phyloP scores from a whole-genome alignment of 169 alveolate species.

The Plasmodium vivax region DNA sequence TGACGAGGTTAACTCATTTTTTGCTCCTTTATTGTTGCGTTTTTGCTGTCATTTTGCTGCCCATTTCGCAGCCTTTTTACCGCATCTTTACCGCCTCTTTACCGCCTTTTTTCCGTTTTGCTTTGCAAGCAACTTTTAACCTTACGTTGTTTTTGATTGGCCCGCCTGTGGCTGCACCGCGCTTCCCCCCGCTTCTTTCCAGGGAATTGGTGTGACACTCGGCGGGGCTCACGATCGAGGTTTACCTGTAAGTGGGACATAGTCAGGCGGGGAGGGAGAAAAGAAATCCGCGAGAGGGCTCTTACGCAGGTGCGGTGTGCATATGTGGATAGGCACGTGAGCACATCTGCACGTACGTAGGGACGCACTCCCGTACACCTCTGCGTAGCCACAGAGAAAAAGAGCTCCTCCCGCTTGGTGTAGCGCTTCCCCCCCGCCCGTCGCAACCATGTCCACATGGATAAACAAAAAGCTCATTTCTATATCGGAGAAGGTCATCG shows the following conservation, averaged over 20 bases:
- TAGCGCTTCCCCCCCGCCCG: neutral
- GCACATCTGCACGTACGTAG: no score
- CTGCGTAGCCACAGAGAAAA: neutral
- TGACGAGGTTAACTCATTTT: neutral
- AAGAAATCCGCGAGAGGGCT: neutral
- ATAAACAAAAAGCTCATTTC: slow-evolving; percentile 72
- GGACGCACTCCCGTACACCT: neutral
- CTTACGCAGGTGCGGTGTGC: neutral
- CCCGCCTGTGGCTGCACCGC: neutral
- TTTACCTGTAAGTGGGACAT: neutral
- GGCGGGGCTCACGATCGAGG: neutral
- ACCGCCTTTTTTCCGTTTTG: neutral
- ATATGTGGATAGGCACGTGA: no score
- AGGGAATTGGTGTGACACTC: neutral
- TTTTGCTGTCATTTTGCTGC: neutral
- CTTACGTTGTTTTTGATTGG: neutral
- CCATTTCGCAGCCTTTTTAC: neutral
- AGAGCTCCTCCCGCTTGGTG: neutral
- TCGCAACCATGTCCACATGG: slow-evolving; percentile 74
- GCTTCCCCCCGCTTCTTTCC: neutral
- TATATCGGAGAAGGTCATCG: slow-evolving; percentile 69
- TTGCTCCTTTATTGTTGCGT: neutral
- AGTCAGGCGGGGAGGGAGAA: neutral
- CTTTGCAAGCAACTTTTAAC: neutral
- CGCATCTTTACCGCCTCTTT: neutral